These are phyloP conservation scores for Ophiocordyceps sinensis DNA, from an alignment of 2,329 filamentous ascomycete genomes.

Conservation along the genomic window DNA sequence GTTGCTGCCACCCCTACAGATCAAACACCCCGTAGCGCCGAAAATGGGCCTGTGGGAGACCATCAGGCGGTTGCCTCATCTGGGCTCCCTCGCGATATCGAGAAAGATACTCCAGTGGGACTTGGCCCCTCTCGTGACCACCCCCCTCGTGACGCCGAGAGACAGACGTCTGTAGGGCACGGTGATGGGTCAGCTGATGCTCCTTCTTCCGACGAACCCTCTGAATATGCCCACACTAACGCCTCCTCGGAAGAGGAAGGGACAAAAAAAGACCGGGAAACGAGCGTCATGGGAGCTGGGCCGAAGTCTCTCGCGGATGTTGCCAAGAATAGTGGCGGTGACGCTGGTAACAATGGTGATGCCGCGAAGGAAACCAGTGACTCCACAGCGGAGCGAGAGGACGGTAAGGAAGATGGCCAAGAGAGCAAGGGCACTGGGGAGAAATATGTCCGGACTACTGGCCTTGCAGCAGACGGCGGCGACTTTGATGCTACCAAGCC, in stretches of 20 bases:
- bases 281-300: conserved; percentile 13
- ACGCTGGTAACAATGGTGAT: conserved; percentile 17
- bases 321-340: conserved; percentile 16
- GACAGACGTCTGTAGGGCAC: too few relatives aligned
- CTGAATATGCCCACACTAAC: background rate
- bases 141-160: too few relatives aligned
- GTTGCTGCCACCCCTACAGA: too few relatives aligned
- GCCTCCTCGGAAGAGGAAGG: conserved; percentile 2
- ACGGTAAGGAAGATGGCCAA: conserved; percentile 8
- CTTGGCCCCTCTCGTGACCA: too few relatives aligned
- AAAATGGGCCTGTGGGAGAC: too few relatives aligned
- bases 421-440: conserved; percentile 35
- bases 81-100: too few relatives aligned
- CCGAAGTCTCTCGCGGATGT: conserved; percentile 19
- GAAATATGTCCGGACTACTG: conserved; percentile 41
- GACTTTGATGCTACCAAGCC: conserved; percentile 51
- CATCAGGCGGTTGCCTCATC: too few relatives aligned
- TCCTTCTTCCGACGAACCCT: too few relatives aligned
- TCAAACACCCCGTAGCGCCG: too few relatives aligned
- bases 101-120: too few relatives aligned
- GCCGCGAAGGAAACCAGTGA: conserved; percentile 7
- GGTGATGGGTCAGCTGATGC: too few relatives aligned
- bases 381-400: conserved; percentile 2
- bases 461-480: conserved; percentile 48
- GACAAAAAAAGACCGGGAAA: conserved; percentile 15